These are phyloP conservation scores for Saccharomycopsis sp. DNA, from an alignment of 805 yeast species.

Conservation along the genomic window DNA sequence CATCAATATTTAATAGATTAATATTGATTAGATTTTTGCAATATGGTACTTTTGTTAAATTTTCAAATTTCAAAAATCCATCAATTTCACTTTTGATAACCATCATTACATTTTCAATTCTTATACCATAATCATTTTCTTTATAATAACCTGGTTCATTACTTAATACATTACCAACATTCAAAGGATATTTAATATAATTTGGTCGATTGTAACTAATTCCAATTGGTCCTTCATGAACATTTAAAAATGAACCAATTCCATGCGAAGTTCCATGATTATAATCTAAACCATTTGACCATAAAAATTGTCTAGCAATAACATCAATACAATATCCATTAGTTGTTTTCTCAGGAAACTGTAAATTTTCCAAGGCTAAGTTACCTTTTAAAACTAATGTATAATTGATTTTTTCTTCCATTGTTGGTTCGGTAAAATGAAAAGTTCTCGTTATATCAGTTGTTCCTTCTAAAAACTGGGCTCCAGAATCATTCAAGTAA, in stretches of 20 bases:
- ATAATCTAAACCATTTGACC: conserved; percentile 77
- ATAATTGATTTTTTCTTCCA: conserved; percentile 54
- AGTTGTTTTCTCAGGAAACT: conserved; percentile 59
- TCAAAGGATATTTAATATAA: conserved; percentile 39
- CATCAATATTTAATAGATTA: conserved; percentile 44
- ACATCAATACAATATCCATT: conserved; percentile 71
- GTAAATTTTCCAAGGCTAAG: conserved; percentile 69
- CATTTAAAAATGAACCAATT: conserved; percentile 83
- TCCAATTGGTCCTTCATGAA: conserved; percentile 92
- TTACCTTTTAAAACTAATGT: conserved; percentile 90
- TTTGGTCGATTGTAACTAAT: conserved; percentile 43
- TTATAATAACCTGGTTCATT: conserved; percentile 94
- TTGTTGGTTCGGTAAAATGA: conserved; percentile 49
- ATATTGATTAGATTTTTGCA: conserved; percentile 65
- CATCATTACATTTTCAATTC: conserved; percentile 88
- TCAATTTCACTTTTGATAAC: conserved; percentile 51
- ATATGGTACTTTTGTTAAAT: conserved; percentile 78
- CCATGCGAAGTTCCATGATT: conserved; percentile 98
- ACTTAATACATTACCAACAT: conserved; percentile 65
- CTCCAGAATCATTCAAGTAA: conserved; percentile 81
- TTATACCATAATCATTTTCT: conserved; percentile 81
- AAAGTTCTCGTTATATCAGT: conserved; percentile 90
- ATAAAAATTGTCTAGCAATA: conserved; percentile 72
- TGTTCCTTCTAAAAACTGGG: conserved; percentile 88
- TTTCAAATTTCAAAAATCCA: conserved; percentile 61